These are phyloP conservation scores for Volvox africanus DNA, from an alignment of 139 green algal genomes.

Conservation along the genomic window DNA sequence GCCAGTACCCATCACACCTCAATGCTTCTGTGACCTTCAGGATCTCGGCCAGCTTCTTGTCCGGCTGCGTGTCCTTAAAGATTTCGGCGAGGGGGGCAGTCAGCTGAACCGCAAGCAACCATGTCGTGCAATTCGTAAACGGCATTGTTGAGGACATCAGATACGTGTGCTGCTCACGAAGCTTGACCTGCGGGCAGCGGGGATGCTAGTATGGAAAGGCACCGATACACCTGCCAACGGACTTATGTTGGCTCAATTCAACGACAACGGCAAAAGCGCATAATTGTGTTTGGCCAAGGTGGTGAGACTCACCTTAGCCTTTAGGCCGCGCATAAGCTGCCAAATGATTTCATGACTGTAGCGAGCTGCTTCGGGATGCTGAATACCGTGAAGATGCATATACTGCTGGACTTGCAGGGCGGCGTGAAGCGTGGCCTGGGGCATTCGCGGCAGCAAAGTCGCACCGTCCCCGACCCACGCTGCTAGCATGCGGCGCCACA, in stretches of 20 bases:
- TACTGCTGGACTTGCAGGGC: conserved; percentile 35
- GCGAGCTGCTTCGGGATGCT: not conserved
- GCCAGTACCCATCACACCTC: not conserved
- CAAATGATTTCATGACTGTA: not conserved
- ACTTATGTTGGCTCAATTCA: too few species aligned
- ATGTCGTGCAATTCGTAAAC: not conserved
- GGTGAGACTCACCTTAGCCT: not conserved
- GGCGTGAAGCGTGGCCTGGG: not conserved
- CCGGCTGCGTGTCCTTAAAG: not conserved
- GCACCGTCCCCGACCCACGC: not conserved
- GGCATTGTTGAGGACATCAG: conserved; percentile 2
- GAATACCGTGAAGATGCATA: not conserved
- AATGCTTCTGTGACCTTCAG: not conserved
- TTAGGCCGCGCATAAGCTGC: not conserved
- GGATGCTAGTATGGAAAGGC: not conserved
- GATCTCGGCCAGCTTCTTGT: not conserved
- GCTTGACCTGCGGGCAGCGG: conserved; percentile 10
- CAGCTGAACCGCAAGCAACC: not conserved
- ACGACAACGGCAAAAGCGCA: too few species aligned
- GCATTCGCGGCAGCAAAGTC: not conserved
- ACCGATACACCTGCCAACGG: too few species aligned
- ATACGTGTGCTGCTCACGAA: conserved; percentile 26
- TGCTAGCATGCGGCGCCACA: not conserved
- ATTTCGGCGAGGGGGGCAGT: not conserved
- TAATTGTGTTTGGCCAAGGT: too few species aligned